These are phyloP conservation scores for Scutellaria baicalensis DNA, from an alignment of 257 asterid species.

Conservation along the genomic window DNA sequence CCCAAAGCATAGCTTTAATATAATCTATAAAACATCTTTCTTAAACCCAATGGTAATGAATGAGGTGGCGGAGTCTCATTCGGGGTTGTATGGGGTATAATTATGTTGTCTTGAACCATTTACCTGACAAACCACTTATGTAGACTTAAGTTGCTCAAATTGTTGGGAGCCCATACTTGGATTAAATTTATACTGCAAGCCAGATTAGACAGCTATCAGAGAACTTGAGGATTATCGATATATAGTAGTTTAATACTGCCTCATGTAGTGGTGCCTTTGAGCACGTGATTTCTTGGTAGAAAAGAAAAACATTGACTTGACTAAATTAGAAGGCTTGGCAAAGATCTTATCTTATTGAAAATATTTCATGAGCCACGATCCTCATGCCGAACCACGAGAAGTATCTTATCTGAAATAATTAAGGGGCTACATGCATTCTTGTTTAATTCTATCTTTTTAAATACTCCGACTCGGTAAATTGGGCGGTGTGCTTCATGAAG, in stretches of 20 bases:
- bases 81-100: conserved; percentile 8
- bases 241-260: neutral
- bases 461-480: neutral
- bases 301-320: neutral
- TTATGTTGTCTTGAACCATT: neutral
- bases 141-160: neutral
- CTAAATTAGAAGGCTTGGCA: neutral
- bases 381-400: conserved; percentile 1
- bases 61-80: neutral
- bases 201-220: neutral
- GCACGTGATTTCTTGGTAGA: neutral
- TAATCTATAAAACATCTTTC: neutral
- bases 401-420: neutral
- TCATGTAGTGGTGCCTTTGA: neutral
- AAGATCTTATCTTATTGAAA: conserved; percentile 4
- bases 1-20: neutral
- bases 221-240: neutral
- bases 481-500: neutral
- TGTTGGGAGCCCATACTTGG: neutral
- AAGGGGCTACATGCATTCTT: neutral
- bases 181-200: neutral
- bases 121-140: neutral
- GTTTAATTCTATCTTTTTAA: neutral
- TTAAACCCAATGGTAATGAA: neutral
- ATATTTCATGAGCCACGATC: conserved; percentile 3